Evolutionary conservation across 1,284 basidiomycete species (phyloP), one percentile per base, ranked within the genome.

Genomic region (Papiliotrema terrestris): DNA sequence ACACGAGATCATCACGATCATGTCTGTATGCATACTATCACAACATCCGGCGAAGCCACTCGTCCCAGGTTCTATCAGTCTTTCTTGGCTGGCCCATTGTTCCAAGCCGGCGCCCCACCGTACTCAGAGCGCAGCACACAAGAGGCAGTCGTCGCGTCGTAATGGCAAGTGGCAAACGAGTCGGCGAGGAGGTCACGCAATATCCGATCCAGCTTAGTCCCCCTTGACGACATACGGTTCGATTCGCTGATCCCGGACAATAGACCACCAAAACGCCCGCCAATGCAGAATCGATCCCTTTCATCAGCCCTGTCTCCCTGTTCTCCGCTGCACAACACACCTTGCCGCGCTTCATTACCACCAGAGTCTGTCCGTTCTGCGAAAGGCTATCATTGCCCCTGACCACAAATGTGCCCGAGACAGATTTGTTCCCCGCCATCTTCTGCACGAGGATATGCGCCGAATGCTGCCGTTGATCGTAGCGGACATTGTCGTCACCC

Each of bases 261-360:
- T 60, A 11, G 57, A 53, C 73, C 73, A 75, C 73, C 73, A 75
- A 57, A 72, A 75, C 19, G 67, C 63, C 48, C 66, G 68, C 73
- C 73, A 75, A 51, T 75, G 73, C 41, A 75, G 55, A 15, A 74
- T 69, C 9, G 69, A 71, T 19, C 73, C 73, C 73, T 74, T 22
- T 23, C 38, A 23, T 8, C 29, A 17, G 26, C 35, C 26, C 11
- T 38, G 8, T 35, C 14, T 8, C 38, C 25, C 19, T 46, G 32
- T 4, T 45, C 26, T 19, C 11, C 17, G 15, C 23, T 14, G 13
- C 2, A 8, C 29, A 6, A 62, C 68, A 49, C 45, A 68, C 71
- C 58, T 69, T 72, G 38, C 61, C 62, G 19, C 72, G 52, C 15
- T 62, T 59, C 73, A 75, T 75, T 17, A 57, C 55, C 9, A 74